Evolutionary conservation across 2,329 filamentous ascomycete species (phyloP).

Genomic region (Thyridium curvatum): DNA sequence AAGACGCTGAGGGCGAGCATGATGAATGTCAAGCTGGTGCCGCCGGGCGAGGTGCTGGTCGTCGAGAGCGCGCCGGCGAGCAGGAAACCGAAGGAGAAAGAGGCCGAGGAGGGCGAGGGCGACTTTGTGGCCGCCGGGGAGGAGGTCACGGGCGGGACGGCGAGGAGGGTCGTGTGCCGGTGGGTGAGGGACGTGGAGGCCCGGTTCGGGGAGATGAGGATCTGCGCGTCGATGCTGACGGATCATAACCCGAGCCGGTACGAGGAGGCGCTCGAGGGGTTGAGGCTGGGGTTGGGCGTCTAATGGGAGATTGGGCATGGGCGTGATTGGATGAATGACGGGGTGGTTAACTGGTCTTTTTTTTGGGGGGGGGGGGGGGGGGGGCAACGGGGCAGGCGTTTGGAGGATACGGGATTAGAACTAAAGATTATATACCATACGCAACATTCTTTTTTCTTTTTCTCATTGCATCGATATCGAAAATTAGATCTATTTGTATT

Average conservation of each 20-base stretch:
- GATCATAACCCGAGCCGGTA: conserved; percentile 73
- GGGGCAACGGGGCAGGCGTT: no score
- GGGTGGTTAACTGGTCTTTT: no score
- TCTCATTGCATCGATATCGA: no score
- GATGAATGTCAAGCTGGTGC: conserved; percentile 63
- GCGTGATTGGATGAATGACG: conserved; percentile 19
- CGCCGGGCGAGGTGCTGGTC: conserved; percentile 70
- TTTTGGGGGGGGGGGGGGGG: no score
- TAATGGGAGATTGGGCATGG: conserved; percentile 40
- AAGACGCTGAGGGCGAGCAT: conserved; percentile 61
- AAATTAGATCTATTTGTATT: no score
- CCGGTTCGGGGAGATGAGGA: conserved; percentile 63
- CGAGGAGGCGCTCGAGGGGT: conserved; percentile 59
- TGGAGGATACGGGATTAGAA: no score
- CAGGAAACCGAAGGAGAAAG: no score
- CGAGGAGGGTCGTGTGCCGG: conserved; percentile 61
- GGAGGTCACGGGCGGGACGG: conserved; percentile 38
- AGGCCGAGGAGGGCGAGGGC: conserved; percentile 12
- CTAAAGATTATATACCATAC: no score
- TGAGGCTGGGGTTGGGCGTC: conserved; percentile 42
- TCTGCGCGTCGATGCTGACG: conserved; percentile 66
- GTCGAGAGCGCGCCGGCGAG: conserved; percentile 52
- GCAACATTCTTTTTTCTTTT: no score
- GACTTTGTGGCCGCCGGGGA: conserved; percentile 6
- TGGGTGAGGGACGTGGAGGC: conserved; percentile 67